A percentile compares a stretch with the other conserved stretches of the same genome.
These are phyloP conservation scores for Boletales sp. DNA, from an alignment of 768 basidiomycete species.

Conservation along the genomic window DNA sequence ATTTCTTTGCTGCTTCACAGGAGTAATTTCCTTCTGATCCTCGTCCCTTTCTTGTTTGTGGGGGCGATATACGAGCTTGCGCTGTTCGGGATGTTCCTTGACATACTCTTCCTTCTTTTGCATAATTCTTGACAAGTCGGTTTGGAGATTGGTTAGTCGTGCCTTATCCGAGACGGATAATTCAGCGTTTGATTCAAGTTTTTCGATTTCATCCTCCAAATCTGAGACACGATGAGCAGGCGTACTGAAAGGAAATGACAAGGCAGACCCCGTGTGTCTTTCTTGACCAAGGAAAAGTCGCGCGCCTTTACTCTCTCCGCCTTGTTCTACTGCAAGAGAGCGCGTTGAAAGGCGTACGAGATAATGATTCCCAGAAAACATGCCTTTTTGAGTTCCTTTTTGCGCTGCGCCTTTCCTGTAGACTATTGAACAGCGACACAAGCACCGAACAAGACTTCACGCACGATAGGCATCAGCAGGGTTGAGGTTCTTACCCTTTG, in stretches of 20 bases:
- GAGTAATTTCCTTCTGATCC: conserved; percentile 37
- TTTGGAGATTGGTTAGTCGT: conserved; percentile 68
- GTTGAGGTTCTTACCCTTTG: conserved; percentile 81
- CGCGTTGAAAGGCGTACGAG: conserved; percentile 6
- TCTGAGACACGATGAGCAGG: conserved; percentile 42
- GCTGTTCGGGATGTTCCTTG: conserved; percentile 89
- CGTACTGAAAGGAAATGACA: not conserved
- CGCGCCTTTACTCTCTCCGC: conserved; percentile 72
- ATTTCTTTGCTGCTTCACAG: conserved; percentile 51
- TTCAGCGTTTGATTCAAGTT: conserved; percentile 50
- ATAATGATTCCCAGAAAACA: conserved; percentile 16
- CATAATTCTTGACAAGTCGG: conserved; percentile 75
- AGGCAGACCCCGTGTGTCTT: conserved; percentile 76
- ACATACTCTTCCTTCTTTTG: conserved; percentile 91
- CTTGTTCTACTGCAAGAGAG: conserved; percentile 78
- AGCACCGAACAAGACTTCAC: conserved; percentile 28
- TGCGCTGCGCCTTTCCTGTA: conserved; percentile 85
- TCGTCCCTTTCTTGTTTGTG: conserved; percentile 43
- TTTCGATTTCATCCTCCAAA: conserved; percentile 75
- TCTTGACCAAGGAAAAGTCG: conserved; percentile 91
- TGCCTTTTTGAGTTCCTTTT: conserved; percentile 94
- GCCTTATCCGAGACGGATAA: conserved; percentile 51
- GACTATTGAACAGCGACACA: conserved; percentile 2
- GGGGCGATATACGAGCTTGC: conserved; percentile 72
- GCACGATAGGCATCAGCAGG: conserved; percentile 92